Base-by-base conservation (phyloP, 305 asterid species). In the Fraxinus angustifolia region DNA sequence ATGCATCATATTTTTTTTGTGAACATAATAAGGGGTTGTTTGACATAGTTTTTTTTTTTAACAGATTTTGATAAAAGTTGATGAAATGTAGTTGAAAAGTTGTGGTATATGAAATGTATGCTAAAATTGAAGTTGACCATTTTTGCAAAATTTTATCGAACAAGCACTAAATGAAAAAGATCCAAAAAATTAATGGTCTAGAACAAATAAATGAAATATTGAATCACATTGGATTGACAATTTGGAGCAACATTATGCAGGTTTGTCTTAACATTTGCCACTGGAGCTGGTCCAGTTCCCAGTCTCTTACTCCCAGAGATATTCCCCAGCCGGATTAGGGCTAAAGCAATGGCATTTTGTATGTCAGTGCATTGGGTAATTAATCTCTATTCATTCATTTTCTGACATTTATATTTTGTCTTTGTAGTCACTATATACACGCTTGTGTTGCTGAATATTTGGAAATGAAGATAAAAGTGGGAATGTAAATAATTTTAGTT, bases 311-410 rank as follows among this genome's bases (percentile, higher is more conserved):
- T 94, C 79, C 91, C 98, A 19, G 98, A 94, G 89, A 87, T 94
- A 83, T 89, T 93, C 65, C 87, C 97, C 75, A 88, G 80, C 89
- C 89, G 91, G 84, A 93, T 94, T 23, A 89, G 98, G 85, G 98
- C 97, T 75, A 94, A 92, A 88, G 97, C 97, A 79, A 86, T 94
- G 97, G 98, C 98, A 2, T 83, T 93, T 86, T 92, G 94, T 72
- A 92, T 94, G 97, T 88, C 97, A 1, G 97, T 94, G 78, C 97
- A 94, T 85, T 94, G 98, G 98, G 98, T 94, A 94, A 91, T 28
- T 62, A 5, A 28, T 80, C 79, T 45, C 60, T 30, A 12, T 42
- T 74, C 73, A 28, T 11, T 67, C 38, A 67, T 67, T 11, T 26
- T 23, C 35, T 10, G 16, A 67, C 38, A 28, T 28, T 28, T 28